Conservation (phyloP, 768 basidiomycete species). For the Suillus clintonianus region DNA sequence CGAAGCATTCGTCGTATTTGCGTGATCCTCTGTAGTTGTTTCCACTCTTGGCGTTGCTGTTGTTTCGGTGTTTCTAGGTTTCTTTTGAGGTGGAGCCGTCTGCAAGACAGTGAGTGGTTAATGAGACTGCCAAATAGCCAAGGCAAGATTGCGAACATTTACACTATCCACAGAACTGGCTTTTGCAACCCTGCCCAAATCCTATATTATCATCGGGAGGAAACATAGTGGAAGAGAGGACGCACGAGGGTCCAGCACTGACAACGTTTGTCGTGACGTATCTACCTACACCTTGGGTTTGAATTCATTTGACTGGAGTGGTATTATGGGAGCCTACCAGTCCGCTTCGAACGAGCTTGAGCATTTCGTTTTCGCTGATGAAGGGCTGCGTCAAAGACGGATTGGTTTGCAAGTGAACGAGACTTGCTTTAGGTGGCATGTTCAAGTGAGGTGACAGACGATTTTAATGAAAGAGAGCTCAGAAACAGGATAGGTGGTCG, state of each 20-base stretch:
- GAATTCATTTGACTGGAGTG: slow-evolving; percentile 16
- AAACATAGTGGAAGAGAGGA: slow-evolving; percentile 8
- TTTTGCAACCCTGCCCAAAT: slow-evolving; percentile 17
- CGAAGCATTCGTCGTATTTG: slow-evolving; percentile 15
- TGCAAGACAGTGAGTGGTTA: slow-evolving; percentile 8
- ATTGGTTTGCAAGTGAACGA: slow-evolving; percentile 7
- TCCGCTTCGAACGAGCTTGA: slow-evolving; percentile 45
- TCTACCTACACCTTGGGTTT: slow-evolving; percentile 18
- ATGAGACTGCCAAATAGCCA: background rate
- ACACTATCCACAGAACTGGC: slow-evolving; percentile 14
- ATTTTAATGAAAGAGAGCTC: background rate
- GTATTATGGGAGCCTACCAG: slow-evolving; percentile 15
- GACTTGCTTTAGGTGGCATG: slow-evolving; percentile 42
- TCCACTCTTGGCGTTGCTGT: slow-evolving; percentile 15
- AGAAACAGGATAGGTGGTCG: background rate
- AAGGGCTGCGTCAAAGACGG: slow-evolving; percentile 20
- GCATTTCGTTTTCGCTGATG: slow-evolving; percentile 58
- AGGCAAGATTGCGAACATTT: slow-evolving; percentile 24
- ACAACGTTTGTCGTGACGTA: slow-evolving; percentile 9
- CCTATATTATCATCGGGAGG: slow-evolving; percentile 23
- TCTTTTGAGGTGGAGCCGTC: slow-evolving; percentile 40
- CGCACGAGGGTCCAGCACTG: slow-evolving; percentile 22
- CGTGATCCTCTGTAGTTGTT: slow-evolving; percentile 17
- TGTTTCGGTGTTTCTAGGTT: slow-evolving; percentile 34
- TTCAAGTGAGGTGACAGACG: background rate